Percentiles rank a stretch among this genome's conserved stretches.
phyloP scores from a whole-genome alignment of 352 stramenopile genomes.

The Pythium dissimile region DNA sequence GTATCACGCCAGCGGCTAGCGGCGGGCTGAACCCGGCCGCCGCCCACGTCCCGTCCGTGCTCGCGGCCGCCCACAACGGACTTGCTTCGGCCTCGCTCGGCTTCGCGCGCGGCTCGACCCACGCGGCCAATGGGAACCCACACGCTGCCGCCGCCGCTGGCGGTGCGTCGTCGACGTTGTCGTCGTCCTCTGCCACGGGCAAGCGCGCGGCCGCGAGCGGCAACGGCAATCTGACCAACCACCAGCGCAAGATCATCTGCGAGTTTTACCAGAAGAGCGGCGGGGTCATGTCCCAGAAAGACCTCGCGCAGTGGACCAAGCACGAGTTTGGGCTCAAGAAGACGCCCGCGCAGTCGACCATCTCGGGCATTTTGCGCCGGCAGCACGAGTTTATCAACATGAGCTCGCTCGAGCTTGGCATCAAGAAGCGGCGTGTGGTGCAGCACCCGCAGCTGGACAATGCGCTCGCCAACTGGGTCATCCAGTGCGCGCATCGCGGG shows the following conservation, averaged over 20 bases:
- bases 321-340: conserved; percentile 84
- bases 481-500: conserved; percentile 74
- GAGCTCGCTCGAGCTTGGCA: conserved; percentile 70
- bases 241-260: conserved; percentile 82
- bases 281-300: conserved; percentile 83
- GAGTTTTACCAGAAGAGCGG: conserved; percentile 80
- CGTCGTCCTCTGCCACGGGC: background rate
- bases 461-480: conserved; percentile 83
- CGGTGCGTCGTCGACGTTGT: background rate
- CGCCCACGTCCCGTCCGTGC: conserved; percentile 21
- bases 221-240: conserved; percentile 82
- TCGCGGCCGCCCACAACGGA: background rate
- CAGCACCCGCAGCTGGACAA: conserved; percentile 77
- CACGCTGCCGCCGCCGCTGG: background rate
- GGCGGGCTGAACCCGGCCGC: conserved; percentile 19
- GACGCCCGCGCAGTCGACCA: conserved; percentile 79
- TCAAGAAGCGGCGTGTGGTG: conserved; percentile 83
- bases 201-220: conserved; percentile 24
- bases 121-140: too few relatives aligned
- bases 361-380: conserved; percentile 74
- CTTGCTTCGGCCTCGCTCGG: background rate
- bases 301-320: conserved; percentile 83
- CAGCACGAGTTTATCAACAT: conserved; percentile 87
- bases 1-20: conserved; percentile 15
- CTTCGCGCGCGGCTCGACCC: background rate